Evolutionary conservation across 2,329 filamentous ascomycete species (phyloP).

Genomic region (Cercospora canescens): DNA sequence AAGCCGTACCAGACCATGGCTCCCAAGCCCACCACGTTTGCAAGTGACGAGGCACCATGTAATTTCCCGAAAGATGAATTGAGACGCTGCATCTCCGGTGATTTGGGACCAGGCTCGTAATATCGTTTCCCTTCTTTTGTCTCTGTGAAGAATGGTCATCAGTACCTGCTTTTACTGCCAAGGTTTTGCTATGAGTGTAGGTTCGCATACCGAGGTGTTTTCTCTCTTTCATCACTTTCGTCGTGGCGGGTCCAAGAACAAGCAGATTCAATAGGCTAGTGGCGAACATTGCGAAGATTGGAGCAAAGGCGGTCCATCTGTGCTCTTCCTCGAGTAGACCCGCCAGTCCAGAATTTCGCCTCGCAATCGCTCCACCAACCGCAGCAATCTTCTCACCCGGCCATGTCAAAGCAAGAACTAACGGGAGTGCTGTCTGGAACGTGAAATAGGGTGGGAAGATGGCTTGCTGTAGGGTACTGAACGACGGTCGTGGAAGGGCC

Average conservation of each 20-base stretch:
- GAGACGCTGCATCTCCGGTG: constrained; percentile 76
- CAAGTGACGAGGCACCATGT: constrained; percentile 77
- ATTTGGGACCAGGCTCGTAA: constrained; percentile 76
- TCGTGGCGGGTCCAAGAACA: constrained; percentile 73
- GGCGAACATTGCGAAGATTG: constrained; percentile 69
- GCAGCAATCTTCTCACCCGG: constrained; percentile 56
- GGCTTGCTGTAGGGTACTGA: constrained; percentile 75
- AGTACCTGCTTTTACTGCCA: neutral
- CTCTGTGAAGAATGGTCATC: constrained; percentile 50
- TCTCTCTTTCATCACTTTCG: constrained; percentile 70
- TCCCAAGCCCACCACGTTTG: constrained; percentile 72
- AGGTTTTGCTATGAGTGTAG: neutral
- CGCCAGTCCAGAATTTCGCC: constrained; percentile 29
- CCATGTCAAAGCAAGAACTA: constrained; percentile 75
- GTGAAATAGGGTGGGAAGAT: constrained; percentile 89
- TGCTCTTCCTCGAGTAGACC: constrained; percentile 60
- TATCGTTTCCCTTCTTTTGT: constrained; percentile 86
- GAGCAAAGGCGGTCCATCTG: constrained; percentile 64
- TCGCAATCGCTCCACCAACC: constrained; percentile 24
- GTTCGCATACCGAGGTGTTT: constrained; percentile 70
- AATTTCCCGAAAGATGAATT: constrained; percentile 77
- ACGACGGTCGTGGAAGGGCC: constrained; percentile 74
- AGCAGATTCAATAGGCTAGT: constrained; percentile 70
- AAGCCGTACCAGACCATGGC: constrained; percentile 77
- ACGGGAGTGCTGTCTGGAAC: constrained; percentile 74